phyloP scores from a whole-genome alignment of 2,329 filamentous ascomycete species.

The Clarireedia homoeocarpa region DNA sequence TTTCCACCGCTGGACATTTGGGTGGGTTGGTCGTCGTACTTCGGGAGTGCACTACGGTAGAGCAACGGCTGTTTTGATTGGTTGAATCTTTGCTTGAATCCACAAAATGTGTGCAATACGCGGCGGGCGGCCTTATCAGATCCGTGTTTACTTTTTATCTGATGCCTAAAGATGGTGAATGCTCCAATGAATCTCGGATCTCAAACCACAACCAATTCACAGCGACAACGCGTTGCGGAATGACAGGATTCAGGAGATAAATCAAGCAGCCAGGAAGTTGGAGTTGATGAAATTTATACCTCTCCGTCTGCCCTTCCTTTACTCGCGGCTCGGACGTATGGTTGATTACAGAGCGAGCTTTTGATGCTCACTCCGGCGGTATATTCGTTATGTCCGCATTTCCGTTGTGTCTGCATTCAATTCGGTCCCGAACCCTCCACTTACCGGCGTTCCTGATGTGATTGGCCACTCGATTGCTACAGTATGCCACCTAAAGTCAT shows the following conservation, averaged over 20 bases:
- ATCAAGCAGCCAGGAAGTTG: neutral
- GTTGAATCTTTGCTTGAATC: neutral
- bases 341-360: neutral
- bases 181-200: too few species aligned
- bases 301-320: too few species aligned
- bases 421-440: neutral
- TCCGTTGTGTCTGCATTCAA: too few species aligned
- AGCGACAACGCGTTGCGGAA: neutral
- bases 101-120: neutral
- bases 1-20: slow-evolving; percentile 2
- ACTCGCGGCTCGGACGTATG: too few species aligned
- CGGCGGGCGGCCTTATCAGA: neutral
- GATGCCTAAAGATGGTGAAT: neutral
- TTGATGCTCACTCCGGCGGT: neutral
- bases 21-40: neutral
- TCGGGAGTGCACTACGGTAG: too few species aligned
- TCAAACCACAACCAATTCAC: too few species aligned
- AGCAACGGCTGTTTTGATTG: neutral
- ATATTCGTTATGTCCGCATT: neutral
- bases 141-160: neutral
- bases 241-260: neutral
- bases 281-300: neutral
- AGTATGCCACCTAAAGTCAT: slow-evolving; percentile 8
- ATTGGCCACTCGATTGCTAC: neutral
- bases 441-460: neutral